These are phyloP conservation scores for Ploettnerulaceae sp. DNA, from an alignment of 2,329 filamentous ascomycete genomes.

Conservation along the genomic window DNA sequence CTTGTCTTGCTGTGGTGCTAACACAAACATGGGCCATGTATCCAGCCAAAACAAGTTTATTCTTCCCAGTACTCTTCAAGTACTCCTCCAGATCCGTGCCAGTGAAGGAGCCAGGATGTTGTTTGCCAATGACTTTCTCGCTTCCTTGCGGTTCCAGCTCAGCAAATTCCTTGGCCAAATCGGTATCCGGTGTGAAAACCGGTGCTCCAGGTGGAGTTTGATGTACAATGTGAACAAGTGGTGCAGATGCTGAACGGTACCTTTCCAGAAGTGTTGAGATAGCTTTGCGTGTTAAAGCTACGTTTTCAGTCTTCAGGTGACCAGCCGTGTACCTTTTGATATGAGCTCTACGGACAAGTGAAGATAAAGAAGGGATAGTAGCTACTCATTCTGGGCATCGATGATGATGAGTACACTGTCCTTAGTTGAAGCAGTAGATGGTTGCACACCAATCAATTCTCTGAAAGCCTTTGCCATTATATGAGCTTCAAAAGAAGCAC, in stretches of 20 bases:
- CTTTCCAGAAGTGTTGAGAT: slow-evolving; percentile 53
- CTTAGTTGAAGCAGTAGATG: slow-evolving; percentile 49
- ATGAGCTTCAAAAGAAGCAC: neutral
- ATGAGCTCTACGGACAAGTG: neutral
- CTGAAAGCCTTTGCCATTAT: slow-evolving; percentile 29
- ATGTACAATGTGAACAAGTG: slow-evolving; percentile 58
- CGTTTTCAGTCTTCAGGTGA: slow-evolving; percentile 50
- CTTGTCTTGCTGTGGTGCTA: slow-evolving; percentile 59
- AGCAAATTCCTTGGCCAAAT: slow-evolving; percentile 55
- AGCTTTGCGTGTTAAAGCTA: slow-evolving; percentile 47
- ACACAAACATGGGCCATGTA: slow-evolving; percentile 65
- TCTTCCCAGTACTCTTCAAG: slow-evolving; percentile 45
- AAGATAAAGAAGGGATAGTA: neutral
- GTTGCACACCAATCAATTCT: slow-evolving; percentile 44
- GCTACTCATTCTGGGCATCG: slow-evolving; percentile 67
- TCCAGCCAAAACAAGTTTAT: slow-evolving; percentile 56
- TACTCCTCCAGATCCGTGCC: slow-evolving; percentile 53
- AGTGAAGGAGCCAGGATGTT: slow-evolving; percentile 54
- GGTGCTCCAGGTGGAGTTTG: slow-evolving; percentile 56
- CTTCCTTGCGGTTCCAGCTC: slow-evolving; percentile 48
- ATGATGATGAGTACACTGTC: slow-evolving; percentile 63
- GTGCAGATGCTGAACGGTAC: slow-evolving; percentile 51
- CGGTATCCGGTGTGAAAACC: slow-evolving; percentile 59
- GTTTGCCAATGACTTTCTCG: slow-evolving; percentile 56
- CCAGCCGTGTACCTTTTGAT: slow-evolving; percentile 43